Evolutionary conservation across 2,329 filamentous ascomycete genomes (phyloP).

Genomic region (Sclerotinia glacialis): DNA sequence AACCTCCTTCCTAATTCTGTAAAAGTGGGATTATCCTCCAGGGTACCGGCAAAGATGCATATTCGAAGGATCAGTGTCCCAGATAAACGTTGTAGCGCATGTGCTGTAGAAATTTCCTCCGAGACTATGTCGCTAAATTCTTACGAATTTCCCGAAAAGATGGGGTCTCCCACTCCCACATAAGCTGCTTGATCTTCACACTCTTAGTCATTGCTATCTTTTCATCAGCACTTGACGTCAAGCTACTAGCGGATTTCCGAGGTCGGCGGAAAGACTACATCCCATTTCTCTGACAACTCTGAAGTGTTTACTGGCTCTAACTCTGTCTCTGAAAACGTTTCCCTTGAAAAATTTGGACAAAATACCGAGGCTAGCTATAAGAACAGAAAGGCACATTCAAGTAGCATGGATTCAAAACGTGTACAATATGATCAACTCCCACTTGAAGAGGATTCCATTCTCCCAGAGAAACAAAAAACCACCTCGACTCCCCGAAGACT

Average conservation of each 20-base stretch:
- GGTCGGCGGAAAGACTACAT: no score
- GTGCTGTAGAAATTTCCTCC: no score
- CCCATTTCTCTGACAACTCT: no score
- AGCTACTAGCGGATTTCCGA: background rate
- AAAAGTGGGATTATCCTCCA: background rate
- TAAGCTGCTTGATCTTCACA: background rate
- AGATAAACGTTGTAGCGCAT: background rate
- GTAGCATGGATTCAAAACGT: background rate
- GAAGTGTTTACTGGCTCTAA: background rate
- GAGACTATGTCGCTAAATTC: background rate
- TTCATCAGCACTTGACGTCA: no score
- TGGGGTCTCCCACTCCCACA: background rate
- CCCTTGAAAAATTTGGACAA: background rate
- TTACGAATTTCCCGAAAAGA: background rate
- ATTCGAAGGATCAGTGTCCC: background rate
- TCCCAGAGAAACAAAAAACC: background rate
- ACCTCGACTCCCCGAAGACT: background rate
- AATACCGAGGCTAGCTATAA: no score
- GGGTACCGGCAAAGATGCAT: background rate
- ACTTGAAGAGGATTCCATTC: background rate
- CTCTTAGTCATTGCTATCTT: no score
- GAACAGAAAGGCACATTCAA: no score
- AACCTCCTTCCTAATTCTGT: constrained; percentile 13
- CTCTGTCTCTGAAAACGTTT: background rate
- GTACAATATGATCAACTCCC: constrained; percentile 5